Conservation (phyloP, 2,329 filamentous ascomycete genomes). For the Nemania sp. region DNA sequence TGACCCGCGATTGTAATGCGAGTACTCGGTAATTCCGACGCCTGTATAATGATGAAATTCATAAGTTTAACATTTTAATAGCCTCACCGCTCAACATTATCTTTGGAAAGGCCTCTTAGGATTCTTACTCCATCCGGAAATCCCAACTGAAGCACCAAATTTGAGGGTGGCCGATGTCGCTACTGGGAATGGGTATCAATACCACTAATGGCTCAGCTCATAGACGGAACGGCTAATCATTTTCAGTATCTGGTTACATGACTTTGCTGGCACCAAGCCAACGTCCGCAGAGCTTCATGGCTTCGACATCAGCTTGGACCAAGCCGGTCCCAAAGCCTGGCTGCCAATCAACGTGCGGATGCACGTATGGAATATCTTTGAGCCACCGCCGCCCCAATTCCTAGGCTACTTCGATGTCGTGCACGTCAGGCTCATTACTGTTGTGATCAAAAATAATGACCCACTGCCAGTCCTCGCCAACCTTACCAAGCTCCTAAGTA, state of each 20-base stretch:
- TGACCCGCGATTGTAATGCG: constrained; percentile 27
- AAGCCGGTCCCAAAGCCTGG: constrained; percentile 19
- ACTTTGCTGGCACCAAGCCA: constrained; percentile 6
- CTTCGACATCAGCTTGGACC: constrained; percentile 27
- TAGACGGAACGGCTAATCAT: background rate
- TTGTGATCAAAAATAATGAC: constrained; percentile 21
- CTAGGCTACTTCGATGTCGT: constrained; percentile 22
- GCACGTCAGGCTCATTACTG: constrained; percentile 22
- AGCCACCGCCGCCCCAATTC: constrained; percentile 20
- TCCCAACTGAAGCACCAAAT: background rate
- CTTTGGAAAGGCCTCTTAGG: constrained; percentile 1
- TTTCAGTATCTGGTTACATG: constrained; percentile 23
- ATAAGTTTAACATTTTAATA: background rate
- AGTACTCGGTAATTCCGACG: background rate
- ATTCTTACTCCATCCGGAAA: background rate
- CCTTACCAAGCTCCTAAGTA: constrained; percentile 21
- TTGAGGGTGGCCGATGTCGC: constrained; percentile 2
- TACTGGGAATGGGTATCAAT: background rate
- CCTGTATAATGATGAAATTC: background rate
- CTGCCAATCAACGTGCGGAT: constrained; percentile 22
- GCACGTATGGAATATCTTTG: constrained; percentile 25
- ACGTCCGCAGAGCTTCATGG: constrained; percentile 16
- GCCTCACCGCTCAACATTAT: constrained; percentile 2
- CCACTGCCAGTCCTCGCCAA: constrained; percentile 15
- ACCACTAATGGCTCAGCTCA: no score